Percentiles rank a stretch among this genome's conserved stretches.
Evolutionary conservation across 2,329 filamentous ascomycete species (phyloP).

Genomic region (Trichophaea hybrida): DNA sequence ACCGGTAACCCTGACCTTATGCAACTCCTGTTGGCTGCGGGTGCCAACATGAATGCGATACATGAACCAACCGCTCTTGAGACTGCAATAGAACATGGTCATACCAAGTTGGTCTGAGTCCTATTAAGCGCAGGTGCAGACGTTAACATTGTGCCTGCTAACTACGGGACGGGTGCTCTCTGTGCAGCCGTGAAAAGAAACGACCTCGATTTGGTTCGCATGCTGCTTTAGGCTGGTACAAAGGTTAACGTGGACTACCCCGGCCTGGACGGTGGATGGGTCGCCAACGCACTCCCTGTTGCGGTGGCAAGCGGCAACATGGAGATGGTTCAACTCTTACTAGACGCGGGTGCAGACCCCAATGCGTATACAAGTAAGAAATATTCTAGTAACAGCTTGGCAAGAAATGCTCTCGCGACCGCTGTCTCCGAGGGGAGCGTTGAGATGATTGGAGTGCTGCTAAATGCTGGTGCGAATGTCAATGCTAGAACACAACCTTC

Average conservation of each 20-base stretch:
- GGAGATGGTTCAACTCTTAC: slow-evolving; percentile 20
- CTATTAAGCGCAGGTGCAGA: slow-evolving; percentile 1
- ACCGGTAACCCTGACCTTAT: neutral
- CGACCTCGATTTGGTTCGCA: neutral
- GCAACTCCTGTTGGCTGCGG: neutral
- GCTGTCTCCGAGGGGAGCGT: slow-evolving; percentile 19
- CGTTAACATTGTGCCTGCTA: neutral
- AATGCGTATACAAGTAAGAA: no score
- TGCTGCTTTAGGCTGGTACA: slow-evolving; percentile 6
- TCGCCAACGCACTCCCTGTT: slow-evolving; percentile 11
- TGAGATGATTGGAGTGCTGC: slow-evolving; percentile 17
- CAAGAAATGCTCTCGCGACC: slow-evolving; percentile 10
- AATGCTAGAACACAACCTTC: slow-evolving; percentile 5
- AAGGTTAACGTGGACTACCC: slow-evolving; percentile 1
- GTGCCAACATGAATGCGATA: neutral
- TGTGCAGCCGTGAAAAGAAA: neutral
- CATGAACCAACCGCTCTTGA: neutral
- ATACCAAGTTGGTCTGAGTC: neutral
- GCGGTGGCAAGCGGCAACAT: slow-evolving; percentile 17
- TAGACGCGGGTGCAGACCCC: slow-evolving; percentile 22
- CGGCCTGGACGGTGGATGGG: neutral
- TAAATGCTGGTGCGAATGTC: slow-evolving; percentile 14
- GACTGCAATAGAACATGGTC: neutral
- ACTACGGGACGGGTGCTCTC: neutral
- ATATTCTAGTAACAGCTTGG: neutral